Evolutionary conservation across 805 yeast species (phyloP).

Genomic region (Lipomyces kockii): DNA sequence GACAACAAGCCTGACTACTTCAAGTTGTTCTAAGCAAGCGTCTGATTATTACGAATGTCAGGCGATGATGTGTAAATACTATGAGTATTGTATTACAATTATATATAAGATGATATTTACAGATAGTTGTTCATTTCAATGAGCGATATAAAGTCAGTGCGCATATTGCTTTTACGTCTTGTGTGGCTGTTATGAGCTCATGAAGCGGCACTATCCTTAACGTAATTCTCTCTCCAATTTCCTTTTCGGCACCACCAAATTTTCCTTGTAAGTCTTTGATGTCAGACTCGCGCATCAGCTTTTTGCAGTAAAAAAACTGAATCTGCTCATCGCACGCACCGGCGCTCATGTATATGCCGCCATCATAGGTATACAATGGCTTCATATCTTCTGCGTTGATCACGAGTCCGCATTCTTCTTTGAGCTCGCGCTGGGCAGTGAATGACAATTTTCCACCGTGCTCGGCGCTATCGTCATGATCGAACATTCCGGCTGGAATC

Average conservation of each 20-base stretch:
- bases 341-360: constrained; percentile 35
- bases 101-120: too few relatives aligned
- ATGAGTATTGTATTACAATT: background rate
- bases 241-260: constrained; percentile 30
- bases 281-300: constrained; percentile 20
- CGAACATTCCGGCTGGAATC: constrained; percentile 43
- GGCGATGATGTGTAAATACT: background rate
- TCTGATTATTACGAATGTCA: background rate
- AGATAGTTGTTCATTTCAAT: background rate
- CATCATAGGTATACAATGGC: constrained; percentile 26
- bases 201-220: constrained; percentile 19
- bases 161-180: constrained; percentile 27
- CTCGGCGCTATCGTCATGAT: constrained; percentile 20
- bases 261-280: constrained; percentile 22
- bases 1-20: constrained; percentile 41
- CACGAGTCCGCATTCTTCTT: constrained; percentile 41
- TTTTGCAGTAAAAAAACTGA: constrained; percentile 32
- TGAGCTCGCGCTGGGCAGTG: constrained; percentile 41
- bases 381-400: constrained; percentile 33
- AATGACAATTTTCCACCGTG: constrained; percentile 37
- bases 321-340: constrained; percentile 38
- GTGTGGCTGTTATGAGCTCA: constrained; percentile 25
- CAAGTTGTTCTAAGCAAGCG: constrained; percentile 12
- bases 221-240: constrained; percentile 28
- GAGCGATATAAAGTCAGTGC: constrained; percentile 21